phyloP scores from a whole-genome alignment of 2,329 filamentous ascomycete genomes.

The Ilyonectria destructans region DNA sequence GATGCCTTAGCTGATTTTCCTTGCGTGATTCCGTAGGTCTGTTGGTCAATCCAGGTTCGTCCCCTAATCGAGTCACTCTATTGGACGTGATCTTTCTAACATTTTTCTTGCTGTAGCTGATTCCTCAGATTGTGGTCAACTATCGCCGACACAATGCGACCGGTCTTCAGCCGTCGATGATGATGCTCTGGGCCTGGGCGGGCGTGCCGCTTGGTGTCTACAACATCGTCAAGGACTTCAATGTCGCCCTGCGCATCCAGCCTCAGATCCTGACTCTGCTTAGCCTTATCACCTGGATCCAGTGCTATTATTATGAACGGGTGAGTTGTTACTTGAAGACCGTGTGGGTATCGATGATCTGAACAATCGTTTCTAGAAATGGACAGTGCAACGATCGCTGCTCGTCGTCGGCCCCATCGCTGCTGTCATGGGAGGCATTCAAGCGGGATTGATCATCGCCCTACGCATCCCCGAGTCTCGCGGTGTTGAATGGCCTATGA shows the following conservation, averaged over 20 bases:
- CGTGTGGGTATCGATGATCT: background rate
- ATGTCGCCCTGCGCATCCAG: conserved; percentile 60
- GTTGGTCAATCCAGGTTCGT: conserved; percentile 76
- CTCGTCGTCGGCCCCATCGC: conserved; percentile 67
- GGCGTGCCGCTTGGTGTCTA: conserved; percentile 76
- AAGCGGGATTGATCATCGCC: conserved; percentile 73
- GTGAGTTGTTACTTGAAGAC: conserved; percentile 31
- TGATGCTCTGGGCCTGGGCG: conserved; percentile 80
- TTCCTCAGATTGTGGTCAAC: conserved; percentile 81
- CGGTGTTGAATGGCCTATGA: conserved; percentile 73
- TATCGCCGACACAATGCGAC: conserved; percentile 76
- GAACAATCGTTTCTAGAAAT: conserved; percentile 59
- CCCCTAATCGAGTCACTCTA: background rate
- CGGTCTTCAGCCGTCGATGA: conserved; percentile 79
- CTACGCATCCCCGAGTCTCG: conserved; percentile 62
- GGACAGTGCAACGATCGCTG: conserved; percentile 66
- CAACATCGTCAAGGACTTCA: conserved; percentile 61
- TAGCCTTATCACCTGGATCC: conserved; percentile 62
- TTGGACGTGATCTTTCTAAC: background rate
- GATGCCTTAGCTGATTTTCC: background rate
- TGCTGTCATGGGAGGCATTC: conserved; percentile 71
- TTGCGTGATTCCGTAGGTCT: conserved; percentile 55
- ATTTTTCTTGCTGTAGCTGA: conserved; percentile 62
- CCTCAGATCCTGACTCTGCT: conserved; percentile 61
- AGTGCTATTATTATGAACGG: conserved; percentile 61